Conservation (phyloP, 2,329 filamentous ascomycete species). For the Neoarthrinium moseri region DNA sequence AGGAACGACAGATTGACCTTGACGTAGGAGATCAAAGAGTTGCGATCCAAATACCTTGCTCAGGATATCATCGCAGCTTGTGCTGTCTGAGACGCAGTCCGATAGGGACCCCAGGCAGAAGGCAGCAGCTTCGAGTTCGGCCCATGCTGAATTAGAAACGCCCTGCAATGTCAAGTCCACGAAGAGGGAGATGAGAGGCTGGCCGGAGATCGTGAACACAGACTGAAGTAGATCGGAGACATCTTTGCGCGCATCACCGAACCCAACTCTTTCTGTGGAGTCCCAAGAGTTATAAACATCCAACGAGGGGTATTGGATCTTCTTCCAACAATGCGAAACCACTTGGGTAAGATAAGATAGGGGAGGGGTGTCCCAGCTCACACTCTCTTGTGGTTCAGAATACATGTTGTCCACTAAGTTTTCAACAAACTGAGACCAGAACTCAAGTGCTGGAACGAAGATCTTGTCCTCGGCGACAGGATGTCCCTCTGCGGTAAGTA, state of each 20-base stretch:
- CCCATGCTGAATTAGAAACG: slow-evolving; percentile 49
- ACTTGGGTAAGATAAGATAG: slow-evolving; percentile 61
- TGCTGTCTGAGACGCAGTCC: slow-evolving; percentile 61
- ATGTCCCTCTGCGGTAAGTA: slow-evolving; percentile 65
- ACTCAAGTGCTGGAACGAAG: slow-evolving; percentile 73
- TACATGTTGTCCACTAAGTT: slow-evolving; percentile 59
- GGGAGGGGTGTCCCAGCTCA: slow-evolving; percentile 58
- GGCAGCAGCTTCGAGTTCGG: slow-evolving; percentile 58
- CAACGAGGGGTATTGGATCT: slow-evolving; percentile 65
- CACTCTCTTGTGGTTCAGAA: slow-evolving; percentile 43
- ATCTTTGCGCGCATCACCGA: slow-evolving; percentile 73
- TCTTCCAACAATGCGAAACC: slow-evolving; percentile 65
- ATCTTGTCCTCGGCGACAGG: slow-evolving; percentile 72
- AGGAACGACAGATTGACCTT: slow-evolving; percentile 53
- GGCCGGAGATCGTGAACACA: slow-evolving; percentile 61
- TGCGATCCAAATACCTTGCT: slow-evolving; percentile 60
- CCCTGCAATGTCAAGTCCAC: slow-evolving; percentile 52
- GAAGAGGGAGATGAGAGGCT: slow-evolving; percentile 56
- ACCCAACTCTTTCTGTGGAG: slow-evolving; percentile 63
- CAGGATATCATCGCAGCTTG: slow-evolving; percentile 58
- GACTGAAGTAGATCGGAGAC: slow-evolving; percentile 76
- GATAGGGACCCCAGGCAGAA: slow-evolving; percentile 67
- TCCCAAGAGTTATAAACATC: slow-evolving; percentile 66
- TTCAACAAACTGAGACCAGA: slow-evolving; percentile 78
- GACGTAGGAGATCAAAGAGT: slow-evolving; percentile 54